phyloP scores from a whole-genome alignment of 2,329 filamentous ascomycete species.

The Diaporthe helianthi region DNA sequence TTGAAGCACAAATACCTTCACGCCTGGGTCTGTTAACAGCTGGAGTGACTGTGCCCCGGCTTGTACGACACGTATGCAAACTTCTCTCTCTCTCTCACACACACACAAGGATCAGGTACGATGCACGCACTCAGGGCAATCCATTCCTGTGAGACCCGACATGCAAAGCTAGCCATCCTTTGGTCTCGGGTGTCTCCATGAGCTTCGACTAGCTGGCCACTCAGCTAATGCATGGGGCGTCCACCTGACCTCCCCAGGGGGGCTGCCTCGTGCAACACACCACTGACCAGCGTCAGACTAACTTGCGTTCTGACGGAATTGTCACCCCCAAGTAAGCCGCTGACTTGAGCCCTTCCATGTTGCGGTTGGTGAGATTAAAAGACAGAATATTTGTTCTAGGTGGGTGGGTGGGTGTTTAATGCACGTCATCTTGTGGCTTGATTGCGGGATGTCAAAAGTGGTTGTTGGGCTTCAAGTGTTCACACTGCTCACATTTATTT shows the following conservation, averaged over 20 bases:
- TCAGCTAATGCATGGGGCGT: neutral
- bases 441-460: too few relatives aligned
- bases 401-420: too few relatives aligned
- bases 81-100: neutral
- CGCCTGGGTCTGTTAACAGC: neutral
- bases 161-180: slow-evolving; percentile 16
- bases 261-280: slow-evolving; percentile 26
- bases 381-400: too few relatives aligned
- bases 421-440: too few relatives aligned
- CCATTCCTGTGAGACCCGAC: neutral
- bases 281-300: slow-evolving; percentile 29
- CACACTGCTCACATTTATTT: too few relatives aligned
- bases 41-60: neutral
- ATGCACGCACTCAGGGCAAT: neutral
- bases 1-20: neutral
- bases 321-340: too few relatives aligned
- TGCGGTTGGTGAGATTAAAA: too few relatives aligned
- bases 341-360: too few relatives aligned
- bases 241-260: slow-evolving; percentile 27
- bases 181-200: slow-evolving; percentile 17
- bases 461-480: too few relatives aligned
- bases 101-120: slow-evolving; percentile 19
- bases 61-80: neutral
- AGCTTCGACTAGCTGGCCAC: neutral
- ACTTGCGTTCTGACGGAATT: neutral